Conservation (phyloP, 2,329 filamentous ascomycete genomes). For the Nigrospora oryzae region DNA sequence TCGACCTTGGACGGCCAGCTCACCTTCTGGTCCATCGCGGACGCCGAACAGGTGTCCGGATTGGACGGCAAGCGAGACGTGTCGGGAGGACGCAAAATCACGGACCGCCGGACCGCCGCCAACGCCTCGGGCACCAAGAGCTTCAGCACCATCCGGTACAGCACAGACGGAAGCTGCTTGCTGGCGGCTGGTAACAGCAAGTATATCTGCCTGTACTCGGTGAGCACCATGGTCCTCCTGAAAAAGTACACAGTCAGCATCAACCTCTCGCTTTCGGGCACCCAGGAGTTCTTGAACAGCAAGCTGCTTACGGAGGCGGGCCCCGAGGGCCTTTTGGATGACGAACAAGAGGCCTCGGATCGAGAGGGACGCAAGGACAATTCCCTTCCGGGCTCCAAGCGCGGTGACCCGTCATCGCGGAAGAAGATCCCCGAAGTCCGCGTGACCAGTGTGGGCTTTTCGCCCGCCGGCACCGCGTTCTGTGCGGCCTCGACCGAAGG, state of each 20-base stretch:
- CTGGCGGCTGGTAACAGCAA: slow-evolving; percentile 94
- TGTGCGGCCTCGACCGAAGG: slow-evolving; percentile 94
- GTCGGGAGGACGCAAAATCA: slow-evolving; percentile 81
- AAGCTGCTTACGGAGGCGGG: slow-evolving; percentile 86
- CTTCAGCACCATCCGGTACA: slow-evolving; percentile 83
- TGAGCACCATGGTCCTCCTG: slow-evolving; percentile 79
- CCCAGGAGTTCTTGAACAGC: slow-evolving; percentile 95
- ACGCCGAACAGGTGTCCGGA: slow-evolving; percentile 77
- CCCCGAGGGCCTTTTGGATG: slow-evolving; percentile 75
- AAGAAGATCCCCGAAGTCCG: slow-evolving; percentile 74
- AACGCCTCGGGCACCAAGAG: slow-evolving; percentile 86
- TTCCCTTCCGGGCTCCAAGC: slow-evolving; percentile 75
- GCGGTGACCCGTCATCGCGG: slow-evolving; percentile 70
- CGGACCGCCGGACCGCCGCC: slow-evolving; percentile 83
- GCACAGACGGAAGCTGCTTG: slow-evolving; percentile 83
- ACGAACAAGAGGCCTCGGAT: slow-evolving; percentile 81
- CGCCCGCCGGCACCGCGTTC: slow-evolving; percentile 81
- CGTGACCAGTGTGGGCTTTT: slow-evolving; percentile 78
- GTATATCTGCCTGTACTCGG: slow-evolving; percentile 96
- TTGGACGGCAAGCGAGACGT: slow-evolving; percentile 87
- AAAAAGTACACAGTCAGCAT: slow-evolving; percentile 95
- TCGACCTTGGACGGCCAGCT: slow-evolving; percentile 90
- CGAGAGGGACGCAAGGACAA: slow-evolving; percentile 75
- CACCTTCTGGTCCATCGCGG: slow-evolving; percentile 87
- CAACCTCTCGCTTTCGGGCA: slow-evolving; percentile 92